These are phyloP conservation scores for Eutrema japonicum DNA, from an alignment of 345 rosid genomes.

Conservation along the genomic window DNA sequence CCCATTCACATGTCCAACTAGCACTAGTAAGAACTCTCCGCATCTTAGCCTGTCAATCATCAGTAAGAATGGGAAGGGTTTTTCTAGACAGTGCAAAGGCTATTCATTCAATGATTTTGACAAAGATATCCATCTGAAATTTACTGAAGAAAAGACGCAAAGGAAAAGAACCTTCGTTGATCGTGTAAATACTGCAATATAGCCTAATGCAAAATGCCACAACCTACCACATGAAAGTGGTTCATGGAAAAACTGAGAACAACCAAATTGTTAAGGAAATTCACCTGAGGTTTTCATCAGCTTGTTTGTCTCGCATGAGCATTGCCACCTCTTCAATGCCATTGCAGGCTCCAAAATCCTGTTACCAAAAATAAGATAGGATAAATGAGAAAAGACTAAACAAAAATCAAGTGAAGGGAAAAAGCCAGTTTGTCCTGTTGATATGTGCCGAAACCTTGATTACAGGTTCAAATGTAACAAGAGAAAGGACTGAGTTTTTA, in stretches of 20 bases:
- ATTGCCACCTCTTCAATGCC: conserved; percentile 93
- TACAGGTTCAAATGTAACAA: neutral
- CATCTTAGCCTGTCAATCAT: conserved; percentile 69
- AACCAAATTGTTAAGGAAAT: neutral
- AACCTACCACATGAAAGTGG: neutral
- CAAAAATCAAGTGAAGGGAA: neutral
- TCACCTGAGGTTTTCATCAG: conserved; percentile 92
- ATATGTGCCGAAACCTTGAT: neutral
- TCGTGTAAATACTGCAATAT: neutral
- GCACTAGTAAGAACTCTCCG: conserved; percentile 92
- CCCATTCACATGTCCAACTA: conserved; percentile 88
- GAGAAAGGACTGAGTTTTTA: neutral
- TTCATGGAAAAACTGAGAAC: neutral
- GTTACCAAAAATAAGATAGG: conserved; percentile 11
- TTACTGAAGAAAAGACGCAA: neutral
- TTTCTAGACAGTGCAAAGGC: conserved; percentile 13
- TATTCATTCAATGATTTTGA: conserved; percentile 1
- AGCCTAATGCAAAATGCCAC: neutral
- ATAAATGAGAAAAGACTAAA: neutral
- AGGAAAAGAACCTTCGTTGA: conserved; percentile 3
- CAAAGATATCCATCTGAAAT: neutral
- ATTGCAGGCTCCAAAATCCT: conserved; percentile 88
- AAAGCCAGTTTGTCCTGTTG: neutral
- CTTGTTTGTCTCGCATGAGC: conserved; percentile 85
- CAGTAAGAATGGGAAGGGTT: conserved; percentile 10